Base-by-base conservation (phyloP, 768 basidiomycete genomes). In the Pleurotus giganteus region DNA sequence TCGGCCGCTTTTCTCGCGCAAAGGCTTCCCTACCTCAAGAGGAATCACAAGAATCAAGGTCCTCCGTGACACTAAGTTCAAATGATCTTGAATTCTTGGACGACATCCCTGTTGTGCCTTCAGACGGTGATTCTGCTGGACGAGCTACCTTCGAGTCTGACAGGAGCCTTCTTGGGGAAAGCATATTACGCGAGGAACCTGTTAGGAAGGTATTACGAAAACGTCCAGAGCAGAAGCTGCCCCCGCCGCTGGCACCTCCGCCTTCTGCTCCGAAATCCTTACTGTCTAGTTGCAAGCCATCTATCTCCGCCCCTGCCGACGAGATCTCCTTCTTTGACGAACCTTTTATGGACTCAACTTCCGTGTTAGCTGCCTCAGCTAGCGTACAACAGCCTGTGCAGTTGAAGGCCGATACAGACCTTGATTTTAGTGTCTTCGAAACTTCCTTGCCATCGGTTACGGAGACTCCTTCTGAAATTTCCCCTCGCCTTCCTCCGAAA, bases 31-130 rank as follows among this genome's bases (percentile, higher is more conserved):
- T 17, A 8, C 32, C 49, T 3, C 49, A 34, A 51, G 41, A 47
- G 24, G 69, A 3, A 58, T 64, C 24, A 55, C 72, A 45, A 77
- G 60, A 41, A 51, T 69, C 71, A 28, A 74, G 74, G 44, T 78
- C 76, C 47, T 84, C 88, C 27, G 66, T 94, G 29, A 80, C 90
- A 11, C 76, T 95, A 15, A 90, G 90, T 13, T 74, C 81, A 1
- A 85, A 90, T 55, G 94, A 96, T 65, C 75, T 96, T 26, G 87
- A 91, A 59, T 94, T 89, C 64, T 75, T 96, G 17, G 82, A 82
- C 29, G 88, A 85, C 65, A 78, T 81, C 3, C 49, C 49, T 34
- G 24, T 26, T 21, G 17, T 37, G 23, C 21, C 49, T 2, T 51
- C 49, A 17, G 49, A 50, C 24, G 13, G 13, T 51, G 49, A 32